Percentiles rank a stretch among this genome's conserved stretches.
phyloP scores from a whole-genome alignment of 2,329 filamentous ascomycete genomes.

The Aureobasidium mangrovei region DNA sequence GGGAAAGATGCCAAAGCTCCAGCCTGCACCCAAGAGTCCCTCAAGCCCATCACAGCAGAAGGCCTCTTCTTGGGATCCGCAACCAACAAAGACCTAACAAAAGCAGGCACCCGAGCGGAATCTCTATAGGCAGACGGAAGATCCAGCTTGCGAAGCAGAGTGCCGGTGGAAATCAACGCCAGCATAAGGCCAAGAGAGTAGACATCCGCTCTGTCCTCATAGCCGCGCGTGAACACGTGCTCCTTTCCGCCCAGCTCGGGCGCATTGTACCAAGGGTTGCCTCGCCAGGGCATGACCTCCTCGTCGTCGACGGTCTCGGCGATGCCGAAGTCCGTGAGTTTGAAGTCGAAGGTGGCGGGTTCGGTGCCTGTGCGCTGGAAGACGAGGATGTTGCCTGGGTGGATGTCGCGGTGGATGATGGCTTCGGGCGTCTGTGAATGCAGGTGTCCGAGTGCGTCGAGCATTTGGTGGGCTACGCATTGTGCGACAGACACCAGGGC shows the following conservation, averaged over 20 bases:
- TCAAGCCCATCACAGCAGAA: too few species aligned
- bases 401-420: slow-evolving; percentile 12
- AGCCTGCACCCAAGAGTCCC: too few species aligned
- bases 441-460: neutral
- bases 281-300: neutral
- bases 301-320: neutral
- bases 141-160: neutral
- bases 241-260: neutral
- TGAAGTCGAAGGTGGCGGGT: neutral
- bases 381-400: slow-evolving; percentile 12
- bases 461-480: neutral
- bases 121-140: neutral
- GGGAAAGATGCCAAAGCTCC: too few species aligned
- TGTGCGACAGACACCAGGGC: neutral
- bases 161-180: neutral
- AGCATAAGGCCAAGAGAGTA: neutral
- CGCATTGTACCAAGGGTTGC: neutral
- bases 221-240: neutral
- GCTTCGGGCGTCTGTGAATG: neutral
- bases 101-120: neutral
- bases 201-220: neutral
- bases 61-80: too few species aligned
- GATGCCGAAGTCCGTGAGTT: slow-evolving; percentile 6
- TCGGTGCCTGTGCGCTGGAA: neutral
- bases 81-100: neutral